Conservation (phyloP, 129 eudicot genomes). For the Daucus carota region DNA sequence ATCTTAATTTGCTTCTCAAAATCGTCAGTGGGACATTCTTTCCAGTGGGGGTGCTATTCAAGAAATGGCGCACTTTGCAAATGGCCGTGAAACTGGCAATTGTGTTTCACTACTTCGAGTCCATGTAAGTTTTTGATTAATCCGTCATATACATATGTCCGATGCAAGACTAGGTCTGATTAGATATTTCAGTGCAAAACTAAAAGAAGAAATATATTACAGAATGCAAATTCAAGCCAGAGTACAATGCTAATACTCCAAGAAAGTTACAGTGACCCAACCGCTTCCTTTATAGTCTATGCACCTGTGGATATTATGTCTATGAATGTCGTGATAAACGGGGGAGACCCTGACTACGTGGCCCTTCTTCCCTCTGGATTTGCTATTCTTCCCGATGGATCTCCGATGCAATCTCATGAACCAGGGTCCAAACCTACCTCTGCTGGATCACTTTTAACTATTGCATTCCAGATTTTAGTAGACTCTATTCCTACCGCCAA, state of each 20-base stretch:
- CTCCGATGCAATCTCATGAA: slow-evolving; percentile 1
- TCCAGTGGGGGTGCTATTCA: slow-evolving; percentile 13
- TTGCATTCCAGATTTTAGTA: slow-evolving; percentile 27
- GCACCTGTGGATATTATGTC: slow-evolving; percentile 16
- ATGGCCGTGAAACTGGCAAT: slow-evolving; percentile 23
- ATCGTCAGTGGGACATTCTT: slow-evolving; percentile 26
- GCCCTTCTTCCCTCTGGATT: slow-evolving; percentile 29
- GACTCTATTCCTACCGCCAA: slow-evolving; percentile 31
- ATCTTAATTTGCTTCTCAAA: background rate
- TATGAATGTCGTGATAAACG: slow-evolving; percentile 11
- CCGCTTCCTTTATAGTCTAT: slow-evolving; percentile 17
- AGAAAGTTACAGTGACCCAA: slow-evolving; percentile 21
- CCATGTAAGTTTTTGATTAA: slow-evolving; percentile 7
- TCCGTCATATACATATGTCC: background rate
- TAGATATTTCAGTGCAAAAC: background rate
- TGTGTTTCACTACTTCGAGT: slow-evolving; percentile 21
- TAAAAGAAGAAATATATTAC: background rate
- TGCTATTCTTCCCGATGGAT: slow-evolving; percentile 19
- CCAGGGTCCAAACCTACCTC: background rate
- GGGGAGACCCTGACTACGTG: slow-evolving; percentile 16
- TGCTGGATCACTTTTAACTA: slow-evolving; percentile 26
- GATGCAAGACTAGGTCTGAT: background rate
- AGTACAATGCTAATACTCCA: slow-evolving; percentile 25
- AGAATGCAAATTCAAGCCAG: slow-evolving; percentile 16
- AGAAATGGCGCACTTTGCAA: slow-evolving; percentile 21